Conservation (phyloP, 345 rosid genomes). For the Isatis tinctoria region DNA sequence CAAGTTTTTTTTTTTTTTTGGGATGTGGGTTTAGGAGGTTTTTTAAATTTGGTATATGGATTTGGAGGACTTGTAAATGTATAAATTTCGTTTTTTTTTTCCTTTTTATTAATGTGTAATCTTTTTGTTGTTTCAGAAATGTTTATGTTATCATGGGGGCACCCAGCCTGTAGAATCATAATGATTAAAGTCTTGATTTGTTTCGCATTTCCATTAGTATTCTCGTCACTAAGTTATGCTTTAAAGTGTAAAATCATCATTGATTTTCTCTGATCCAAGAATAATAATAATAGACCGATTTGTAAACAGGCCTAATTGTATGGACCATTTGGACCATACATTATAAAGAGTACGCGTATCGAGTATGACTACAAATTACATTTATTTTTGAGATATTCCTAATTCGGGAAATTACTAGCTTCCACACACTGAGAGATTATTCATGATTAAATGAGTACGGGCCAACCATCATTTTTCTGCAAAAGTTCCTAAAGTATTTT, state of each 20-base stretch:
- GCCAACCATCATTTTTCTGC: not conserved
- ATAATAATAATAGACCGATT: slow-evolving; percentile 1
- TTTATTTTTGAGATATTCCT: not conserved
- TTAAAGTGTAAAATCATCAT: slow-evolving; percentile 22
- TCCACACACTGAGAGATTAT: not conserved
- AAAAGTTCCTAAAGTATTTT: no score
- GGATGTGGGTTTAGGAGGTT: slow-evolving; percentile 20
- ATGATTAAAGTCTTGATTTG: slow-evolving; percentile 34
- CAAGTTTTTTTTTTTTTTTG: not conserved
- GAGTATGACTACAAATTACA: not conserved
- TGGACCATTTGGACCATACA: slow-evolving; percentile 34
- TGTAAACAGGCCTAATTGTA: not conserved
- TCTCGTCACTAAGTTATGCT: slow-evolving; percentile 19
- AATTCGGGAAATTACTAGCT: not conserved
- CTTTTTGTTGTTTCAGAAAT: not conserved
- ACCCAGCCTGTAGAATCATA: slow-evolving; percentile 23
- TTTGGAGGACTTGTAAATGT: slow-evolving; percentile 30
- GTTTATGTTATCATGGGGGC: slow-evolving; percentile 14
- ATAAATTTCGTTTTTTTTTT: slow-evolving; percentile 25
- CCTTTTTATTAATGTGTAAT: slow-evolving; percentile 5
- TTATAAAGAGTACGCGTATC: slow-evolving; percentile 21
- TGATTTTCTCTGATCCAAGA: slow-evolving; percentile 30
- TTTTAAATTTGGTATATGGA: slow-evolving; percentile 29
- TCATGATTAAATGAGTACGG: not conserved
- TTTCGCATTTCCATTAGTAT: slow-evolving; percentile 22